Evolutionary conservation across 1,284 basidiomycete species (phyloP).

Genomic region (Rhodotorula mucilaginosa): DNA sequence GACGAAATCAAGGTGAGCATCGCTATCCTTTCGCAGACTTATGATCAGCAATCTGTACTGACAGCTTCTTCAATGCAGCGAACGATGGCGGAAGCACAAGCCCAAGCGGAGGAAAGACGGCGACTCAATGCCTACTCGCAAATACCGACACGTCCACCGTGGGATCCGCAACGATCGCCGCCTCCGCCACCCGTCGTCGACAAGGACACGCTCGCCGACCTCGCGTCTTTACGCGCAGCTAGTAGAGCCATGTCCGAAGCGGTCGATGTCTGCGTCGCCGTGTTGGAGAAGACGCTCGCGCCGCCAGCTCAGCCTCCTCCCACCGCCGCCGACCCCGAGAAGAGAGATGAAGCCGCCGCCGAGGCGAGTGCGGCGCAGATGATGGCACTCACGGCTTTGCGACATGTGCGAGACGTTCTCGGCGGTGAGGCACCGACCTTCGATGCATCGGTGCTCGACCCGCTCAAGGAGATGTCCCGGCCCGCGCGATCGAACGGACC

Average conservation of each 20-base stretch:
- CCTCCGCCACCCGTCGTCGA: conserved; percentile 9
- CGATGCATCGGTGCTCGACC: conserved; percentile 22
- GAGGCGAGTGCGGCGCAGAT: conserved; percentile 1
- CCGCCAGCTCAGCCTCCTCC: not conserved
- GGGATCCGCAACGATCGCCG: conserved; percentile 26
- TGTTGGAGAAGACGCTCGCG: conserved; percentile 26
- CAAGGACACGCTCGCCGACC: conserved; percentile 32
- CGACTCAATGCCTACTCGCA: conserved; percentile 25
- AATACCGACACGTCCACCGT: conserved; percentile 33
- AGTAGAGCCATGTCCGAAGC: conserved; percentile 34
- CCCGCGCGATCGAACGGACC: not conserved
- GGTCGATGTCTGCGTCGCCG: conserved; percentile 34
- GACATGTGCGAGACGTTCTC: conserved; percentile 39
- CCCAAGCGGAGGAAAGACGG: conserved; percentile 30
- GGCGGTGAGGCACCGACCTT: conserved; percentile 26
- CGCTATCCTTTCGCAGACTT: too few relatives aligned
- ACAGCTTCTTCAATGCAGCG: conserved; percentile 4
- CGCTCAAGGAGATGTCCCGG: not conserved
- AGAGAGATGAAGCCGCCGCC: too few relatives aligned
- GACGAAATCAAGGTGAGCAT: conserved; percentile 39
- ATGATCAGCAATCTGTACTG: not conserved
- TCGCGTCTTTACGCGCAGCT: conserved; percentile 18
- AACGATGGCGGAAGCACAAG: conserved; percentile 30
- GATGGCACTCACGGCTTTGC: conserved; percentile 35
- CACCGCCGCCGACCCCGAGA: not conserved